Evolutionary conservation across 176 grass and related monocot species (phyloP).

Genomic region (Musa acuminata): DNA sequence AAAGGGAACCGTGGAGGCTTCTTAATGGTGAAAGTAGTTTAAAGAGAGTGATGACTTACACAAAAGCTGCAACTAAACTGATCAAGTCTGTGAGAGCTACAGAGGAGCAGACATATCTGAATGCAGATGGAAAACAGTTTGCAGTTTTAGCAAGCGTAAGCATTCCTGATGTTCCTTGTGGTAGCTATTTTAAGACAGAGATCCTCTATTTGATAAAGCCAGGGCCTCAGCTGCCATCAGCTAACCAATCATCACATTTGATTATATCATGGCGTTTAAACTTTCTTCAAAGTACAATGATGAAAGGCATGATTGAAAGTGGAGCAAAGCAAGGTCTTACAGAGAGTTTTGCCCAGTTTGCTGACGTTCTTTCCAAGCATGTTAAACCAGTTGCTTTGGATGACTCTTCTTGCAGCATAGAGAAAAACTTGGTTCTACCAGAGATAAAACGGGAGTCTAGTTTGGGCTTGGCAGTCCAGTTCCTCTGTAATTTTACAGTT

Average conservation of each 20-base stretch:
- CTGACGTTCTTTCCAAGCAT: conserved; percentile 53
- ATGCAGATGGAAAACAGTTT: conserved; percentile 60
- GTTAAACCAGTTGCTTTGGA: conserved; percentile 52
- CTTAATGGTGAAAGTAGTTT: conserved; percentile 42
- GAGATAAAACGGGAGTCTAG: conserved; percentile 44
- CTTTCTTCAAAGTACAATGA: conserved; percentile 95
- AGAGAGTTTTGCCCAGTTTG: conserved; percentile 61
- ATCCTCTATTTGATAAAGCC: conserved; percentile 70
- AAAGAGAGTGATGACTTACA: conserved; percentile 61
- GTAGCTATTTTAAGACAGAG: conserved; percentile 78
- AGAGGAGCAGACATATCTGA: conserved; percentile 89
- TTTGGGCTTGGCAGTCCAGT: conserved; percentile 56
- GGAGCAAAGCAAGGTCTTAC: conserved; percentile 85
- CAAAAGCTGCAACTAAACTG: conserved; percentile 76
- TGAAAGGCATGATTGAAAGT: conserved; percentile 92
- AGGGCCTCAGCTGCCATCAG: conserved; percentile 54
- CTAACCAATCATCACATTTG: conserved; percentile 58
- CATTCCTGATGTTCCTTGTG: conserved; percentile 87
- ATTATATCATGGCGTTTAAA: conserved; percentile 89
- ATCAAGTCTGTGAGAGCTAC: conserved; percentile 78
- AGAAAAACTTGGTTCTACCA: conserved; percentile 48
- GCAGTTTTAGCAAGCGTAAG: conserved; percentile 67
- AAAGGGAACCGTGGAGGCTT: conserved; percentile 64
- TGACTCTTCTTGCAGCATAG: conserved; percentile 44
- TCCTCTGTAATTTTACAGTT: conserved; percentile 70